Evolutionary conservation across 2,329 filamentous ascomycete genomes (phyloP).

Genomic region (Aurifilum marmelostoma): DNA sequence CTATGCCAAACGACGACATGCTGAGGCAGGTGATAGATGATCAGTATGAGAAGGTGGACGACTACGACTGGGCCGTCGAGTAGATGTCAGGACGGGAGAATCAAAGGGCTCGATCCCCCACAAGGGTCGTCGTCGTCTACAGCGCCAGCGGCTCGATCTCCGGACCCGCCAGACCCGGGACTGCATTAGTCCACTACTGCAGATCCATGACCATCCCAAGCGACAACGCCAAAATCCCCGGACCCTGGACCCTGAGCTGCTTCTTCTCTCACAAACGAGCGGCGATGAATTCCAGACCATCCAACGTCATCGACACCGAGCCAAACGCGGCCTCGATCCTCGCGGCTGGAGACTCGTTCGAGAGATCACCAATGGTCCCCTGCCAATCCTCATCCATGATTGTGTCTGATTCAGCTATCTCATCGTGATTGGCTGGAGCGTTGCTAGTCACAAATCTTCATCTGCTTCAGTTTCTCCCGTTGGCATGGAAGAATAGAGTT

Average conservation of each 20-base stretch:
- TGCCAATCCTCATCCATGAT: background rate
- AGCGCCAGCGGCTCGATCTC: background rate
- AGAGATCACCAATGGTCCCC: background rate
- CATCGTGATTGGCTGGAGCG: background rate
- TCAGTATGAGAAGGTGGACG: background rate
- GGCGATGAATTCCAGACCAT: background rate
- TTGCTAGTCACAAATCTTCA: background rate
- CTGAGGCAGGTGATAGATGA: background rate
- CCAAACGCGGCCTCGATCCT: background rate
- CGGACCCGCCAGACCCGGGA: background rate
- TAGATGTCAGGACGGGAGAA: background rate
- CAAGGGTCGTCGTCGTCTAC: background rate
- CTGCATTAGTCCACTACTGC: slow-evolving; percentile 7
- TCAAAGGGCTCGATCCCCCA: background rate
- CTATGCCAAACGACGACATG: background rate
- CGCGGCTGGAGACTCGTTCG: background rate
- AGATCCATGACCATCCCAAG: background rate
- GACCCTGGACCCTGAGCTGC: background rate
- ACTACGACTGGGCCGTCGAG: background rate
- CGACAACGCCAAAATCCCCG: background rate
- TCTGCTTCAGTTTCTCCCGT: background rate
- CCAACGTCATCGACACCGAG: background rate
- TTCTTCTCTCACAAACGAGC: background rate
- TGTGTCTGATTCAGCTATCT: background rate
- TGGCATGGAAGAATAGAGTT: background rate